Evolutionary conservation across 805 yeast genomes (phyloP).

Genomic region (Cyberlindnera sargentensis): DNA sequence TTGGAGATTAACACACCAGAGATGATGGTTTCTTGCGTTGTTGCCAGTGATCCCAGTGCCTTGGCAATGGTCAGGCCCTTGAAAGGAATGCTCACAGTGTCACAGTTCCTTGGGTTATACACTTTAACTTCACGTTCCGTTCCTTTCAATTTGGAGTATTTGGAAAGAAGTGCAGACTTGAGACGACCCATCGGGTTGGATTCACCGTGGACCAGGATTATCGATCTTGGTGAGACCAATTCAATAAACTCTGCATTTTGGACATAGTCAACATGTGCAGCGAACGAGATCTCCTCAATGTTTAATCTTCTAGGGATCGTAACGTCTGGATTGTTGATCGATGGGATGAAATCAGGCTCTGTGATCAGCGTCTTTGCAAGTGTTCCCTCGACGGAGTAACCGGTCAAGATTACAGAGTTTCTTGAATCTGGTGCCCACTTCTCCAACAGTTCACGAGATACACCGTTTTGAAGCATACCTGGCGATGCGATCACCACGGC

Average conservation of each 20-base stretch:
- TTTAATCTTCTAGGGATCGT: slow-evolving; percentile 80
- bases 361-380: slow-evolving; percentile 86
- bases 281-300: slow-evolving; percentile 93
- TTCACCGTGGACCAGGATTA: slow-evolving; percentile 95
- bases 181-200: slow-evolving; percentile 97
- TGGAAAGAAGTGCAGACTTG: slow-evolving; percentile 85
- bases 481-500: slow-evolving; percentile 96
- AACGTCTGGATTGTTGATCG: slow-evolving; percentile 71
- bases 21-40: slow-evolving; percentile 39
- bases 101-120: slow-evolving; percentile 89
- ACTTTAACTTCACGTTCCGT: slow-evolving; percentile 88
- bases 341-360: slow-evolving; percentile 88
- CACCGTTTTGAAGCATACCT: slow-evolving; percentile 97
- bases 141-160: slow-evolving; percentile 72
- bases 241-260: slow-evolving; percentile 91
- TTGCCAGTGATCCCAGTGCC: slow-evolving; percentile 54
- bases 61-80: slow-evolving; percentile 82
- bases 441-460: slow-evolving; percentile 84
- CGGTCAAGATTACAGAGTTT: slow-evolving; percentile 82
- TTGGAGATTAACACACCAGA: slow-evolving; percentile 88
- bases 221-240: slow-evolving; percentile 72
- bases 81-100: slow-evolving; percentile 66
- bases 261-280: slow-evolving; percentile 98
- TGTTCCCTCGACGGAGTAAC: slow-evolving; percentile 98
- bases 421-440: slow-evolving; percentile 97